Evolutionary conservation across 2,329 filamentous ascomycete genomes (phyloP).

Genomic region (Apiospora malaysiana): DNA sequence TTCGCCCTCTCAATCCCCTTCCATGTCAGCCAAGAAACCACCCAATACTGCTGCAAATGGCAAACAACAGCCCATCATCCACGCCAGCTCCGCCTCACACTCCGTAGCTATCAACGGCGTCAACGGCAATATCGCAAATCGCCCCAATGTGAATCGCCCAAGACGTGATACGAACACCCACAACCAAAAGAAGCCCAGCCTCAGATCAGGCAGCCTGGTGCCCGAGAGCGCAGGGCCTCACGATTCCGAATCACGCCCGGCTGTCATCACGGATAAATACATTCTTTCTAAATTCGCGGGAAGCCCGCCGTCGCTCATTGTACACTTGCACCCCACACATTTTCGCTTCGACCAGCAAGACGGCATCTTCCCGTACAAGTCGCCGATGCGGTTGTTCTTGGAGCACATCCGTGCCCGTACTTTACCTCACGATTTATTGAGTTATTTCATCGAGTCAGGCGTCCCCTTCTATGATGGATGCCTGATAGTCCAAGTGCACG

Average conservation of each 20-base stretch:
- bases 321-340: conserved; percentile 84
- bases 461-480: conserved; percentile 93
- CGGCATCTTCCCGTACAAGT: conserved; percentile 89
- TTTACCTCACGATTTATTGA: conserved; percentile 87
- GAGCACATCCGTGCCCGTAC: conserved; percentile 79
- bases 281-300: conserved; percentile 83
- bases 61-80: conserved; percentile 42
- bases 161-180: conserved; percentile 62
- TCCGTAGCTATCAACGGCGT: conserved; percentile 49
- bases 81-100: conserved; percentile 30
- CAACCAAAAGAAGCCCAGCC: conserved; percentile 51
- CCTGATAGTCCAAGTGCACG: conserved; percentile 91
- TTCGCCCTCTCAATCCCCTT: conserved; percentile 55
- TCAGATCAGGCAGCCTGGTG: conserved; percentile 54
- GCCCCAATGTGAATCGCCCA: conserved; percentile 58
- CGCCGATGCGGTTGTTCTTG: conserved; percentile 83
- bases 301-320: conserved; percentile 79
- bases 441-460: conserved; percentile 72
- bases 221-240: conserved; percentile 48
- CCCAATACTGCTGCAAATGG: conserved; percentile 53
- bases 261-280: conserved; percentile 65
- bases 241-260: conserved; percentile 55
- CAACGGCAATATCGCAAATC: conserved; percentile 48
- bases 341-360: conserved; percentile 95
- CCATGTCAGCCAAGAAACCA: conserved; percentile 60